Evolutionary conservation across 2,329 filamentous ascomycete species (phyloP).

Genomic region (Botryosphaeria agaves): DNA sequence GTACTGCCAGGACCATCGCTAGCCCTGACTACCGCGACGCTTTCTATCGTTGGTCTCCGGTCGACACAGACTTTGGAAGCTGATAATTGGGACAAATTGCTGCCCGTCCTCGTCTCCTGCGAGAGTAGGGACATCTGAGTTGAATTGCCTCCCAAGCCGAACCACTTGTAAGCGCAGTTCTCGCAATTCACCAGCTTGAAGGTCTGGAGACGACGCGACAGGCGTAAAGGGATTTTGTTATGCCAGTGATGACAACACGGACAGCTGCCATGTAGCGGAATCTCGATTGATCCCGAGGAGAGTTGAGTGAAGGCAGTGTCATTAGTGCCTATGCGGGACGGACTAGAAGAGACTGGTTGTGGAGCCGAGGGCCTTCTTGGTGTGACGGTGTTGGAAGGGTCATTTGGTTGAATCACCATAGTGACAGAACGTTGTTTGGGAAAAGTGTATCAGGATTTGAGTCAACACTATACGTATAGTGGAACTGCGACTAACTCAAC

Average conservation of each 20-base stretch:
- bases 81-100: too few relatives aligned
- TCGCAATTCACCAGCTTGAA: conserved; percentile 5
- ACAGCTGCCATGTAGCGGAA: conserved; percentile 5
- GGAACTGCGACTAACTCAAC: too few relatives aligned
- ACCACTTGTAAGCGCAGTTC: conserved; percentile 5
- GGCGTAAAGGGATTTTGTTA: conserved; percentile 2
- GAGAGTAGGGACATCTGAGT: conserved; percentile 5
- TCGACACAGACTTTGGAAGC: too few relatives aligned
- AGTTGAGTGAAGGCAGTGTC: background rate
- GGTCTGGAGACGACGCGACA: conserved; percentile 3
- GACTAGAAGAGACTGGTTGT: background rate
- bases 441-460: background rate
- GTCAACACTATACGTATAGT: too few relatives aligned
- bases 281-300: background rate
- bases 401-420: background rate
- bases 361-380: background rate
- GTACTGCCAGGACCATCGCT: too few relatives aligned
- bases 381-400: background rate
- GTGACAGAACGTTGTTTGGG: background rate
- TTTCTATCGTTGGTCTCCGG: too few relatives aligned
- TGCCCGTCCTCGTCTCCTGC: too few relatives aligned
- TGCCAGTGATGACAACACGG: conserved; percentile 6
- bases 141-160: conserved; percentile 5
- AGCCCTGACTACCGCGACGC: too few relatives aligned
- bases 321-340: background rate